Evolutionary conservation across 2,329 filamentous ascomycete genomes (phyloP), one percentile per base, ranked within the genome.

Genomic region (Colletotrichum camelliae): DNA sequence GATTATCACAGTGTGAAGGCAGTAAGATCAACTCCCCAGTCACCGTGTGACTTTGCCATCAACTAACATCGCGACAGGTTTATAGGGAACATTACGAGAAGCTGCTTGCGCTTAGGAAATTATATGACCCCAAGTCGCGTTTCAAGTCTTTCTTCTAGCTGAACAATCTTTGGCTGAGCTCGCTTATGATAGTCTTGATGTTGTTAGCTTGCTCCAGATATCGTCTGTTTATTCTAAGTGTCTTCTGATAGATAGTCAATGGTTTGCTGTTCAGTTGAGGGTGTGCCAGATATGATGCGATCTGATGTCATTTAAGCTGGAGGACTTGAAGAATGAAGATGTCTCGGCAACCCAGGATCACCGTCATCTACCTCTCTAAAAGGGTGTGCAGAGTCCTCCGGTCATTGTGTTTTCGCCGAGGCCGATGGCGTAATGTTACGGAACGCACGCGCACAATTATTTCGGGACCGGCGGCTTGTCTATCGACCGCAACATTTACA

Each of bases 21-120:
- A 8, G 72, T 71, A 24, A 66, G 61, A 29, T 13, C n/a, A 10
- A 37, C 29, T 33, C 27, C n/a, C 12, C 7, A 29, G 7, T 2
- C 55, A 52, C n/a, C 12, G 6, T 31, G 29, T 31, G 9, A 29
- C 15, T 27, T 15, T 29, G 24, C 16, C 8, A 29, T 15, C 9
- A 58, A 13, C 24, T 58, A 16, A 58, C 13, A 1, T 31, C n/a
- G 7, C 2, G 0, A 6, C 8, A 74, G 72, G 71, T 74, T 4
- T 74, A 66, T n/a, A 52, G 72, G 9, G 72, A 74, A 18, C 60
- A 74, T 18, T 58, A 58, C 16, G 58, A 70, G 16, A 74, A 70
- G 21, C 29, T 74, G 21, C 16, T 66, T 37, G 48, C 15, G 2
- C 21, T 74, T 16, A 60, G 72, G 10, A 58, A 39, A 24, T 16